Base-by-base conservation (phyloP, 2,329 filamentous ascomycete genomes). In the Stromatinia cepivora region DNA sequence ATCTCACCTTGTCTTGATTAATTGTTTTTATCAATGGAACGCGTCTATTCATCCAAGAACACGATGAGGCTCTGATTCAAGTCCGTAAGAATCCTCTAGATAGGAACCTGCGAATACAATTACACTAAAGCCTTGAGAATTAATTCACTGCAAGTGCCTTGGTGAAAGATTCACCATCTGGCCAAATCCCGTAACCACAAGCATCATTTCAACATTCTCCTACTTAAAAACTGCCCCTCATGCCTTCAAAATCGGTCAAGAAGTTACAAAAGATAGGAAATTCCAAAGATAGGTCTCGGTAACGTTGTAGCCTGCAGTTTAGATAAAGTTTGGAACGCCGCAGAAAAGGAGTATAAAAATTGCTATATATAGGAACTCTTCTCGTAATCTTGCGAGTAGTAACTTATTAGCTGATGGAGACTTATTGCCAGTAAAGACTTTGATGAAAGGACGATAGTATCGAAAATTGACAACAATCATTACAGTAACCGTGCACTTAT, bases 101-200 rank as follows among this genome's bases (percentile, higher is more conserved):
- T n/a, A 3, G 3, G 11, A 13, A 8, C 5, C n/a, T 10, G 2
- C 13, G 50, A 11, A 56, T 1, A 10, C 0, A 22, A 0, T 1
- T 22, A 4, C 11, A 11, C 9, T 34, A 10, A 34, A 22, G 1
- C 1, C 17, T 11, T 7, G 31, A 56, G 17, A 22, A 9, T 11
- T 17, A 13, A 4, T 13, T 6, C 28, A 56, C 17, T 54, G 1
- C 22, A 11, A 22, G 20, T 31, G 17, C 34, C 28, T 54, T 53
- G 15, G 9, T 13, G 9, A 53, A 28, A 15, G n/a, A 53, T 53
- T 53, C 6, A 28, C 50, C 2, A 17, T 3, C 13, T 17, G 9
- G 13, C 28, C 25, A 28, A 48, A 17, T 6, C 11, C 4, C 13
- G 11, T 25, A 52, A 25, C 25, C n/a, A 17, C 11, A 9, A 15